Evolutionary conservation across 345 rosid genomes (phyloP).

Genomic region (Draba incana): DNA sequence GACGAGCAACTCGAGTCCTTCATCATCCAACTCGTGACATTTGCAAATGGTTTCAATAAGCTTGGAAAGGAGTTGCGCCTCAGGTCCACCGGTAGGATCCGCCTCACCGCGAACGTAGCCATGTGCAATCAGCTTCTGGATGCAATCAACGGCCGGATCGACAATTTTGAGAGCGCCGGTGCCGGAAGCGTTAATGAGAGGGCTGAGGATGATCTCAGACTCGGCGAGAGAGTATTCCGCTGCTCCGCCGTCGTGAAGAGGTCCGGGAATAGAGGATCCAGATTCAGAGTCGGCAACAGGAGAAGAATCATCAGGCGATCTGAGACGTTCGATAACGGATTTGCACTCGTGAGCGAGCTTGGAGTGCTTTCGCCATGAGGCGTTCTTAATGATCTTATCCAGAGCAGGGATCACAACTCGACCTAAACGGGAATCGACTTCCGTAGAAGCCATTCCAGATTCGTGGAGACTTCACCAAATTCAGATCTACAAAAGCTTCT

Average conservation of each 20-base stretch:
- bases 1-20: slow-evolving; percentile 69
- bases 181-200: slow-evolving; percentile 74
- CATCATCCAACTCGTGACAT: slow-evolving; percentile 84
- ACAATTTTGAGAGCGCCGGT: slow-evolving; percentile 80
- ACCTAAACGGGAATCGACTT: slow-evolving; percentile 95
- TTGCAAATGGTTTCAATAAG: slow-evolving; percentile 81
- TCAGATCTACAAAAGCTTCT: slow-evolving; percentile 42
- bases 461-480: slow-evolving; percentile 29
- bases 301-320: slow-evolving; percentile 48
- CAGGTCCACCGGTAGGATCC: slow-evolving; percentile 75
- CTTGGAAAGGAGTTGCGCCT: slow-evolving; percentile 66
- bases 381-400: slow-evolving; percentile 87
- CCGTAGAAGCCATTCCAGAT: slow-evolving; percentile 99
- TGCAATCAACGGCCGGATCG: slow-evolving; percentile 89
- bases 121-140: slow-evolving; percentile 86
- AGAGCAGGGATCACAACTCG: slow-evolving; percentile 75
- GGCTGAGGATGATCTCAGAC: slow-evolving; percentile 84
- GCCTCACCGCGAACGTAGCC: slow-evolving; percentile 99
- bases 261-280: slow-evolving; percentile 76
- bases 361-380: slow-evolving; percentile 98
- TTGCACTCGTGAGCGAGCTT: slow-evolving; percentile 95
- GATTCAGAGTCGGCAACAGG: slow-evolving; percentile 51
- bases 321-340: slow-evolving; percentile 72
- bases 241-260: slow-evolving; percentile 80
- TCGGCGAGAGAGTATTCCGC: slow-evolving; percentile 72